Evolutionary conservation across 441 rosid species (phyloP).

Genomic region (Pelargonium cotyledonis): DNA sequence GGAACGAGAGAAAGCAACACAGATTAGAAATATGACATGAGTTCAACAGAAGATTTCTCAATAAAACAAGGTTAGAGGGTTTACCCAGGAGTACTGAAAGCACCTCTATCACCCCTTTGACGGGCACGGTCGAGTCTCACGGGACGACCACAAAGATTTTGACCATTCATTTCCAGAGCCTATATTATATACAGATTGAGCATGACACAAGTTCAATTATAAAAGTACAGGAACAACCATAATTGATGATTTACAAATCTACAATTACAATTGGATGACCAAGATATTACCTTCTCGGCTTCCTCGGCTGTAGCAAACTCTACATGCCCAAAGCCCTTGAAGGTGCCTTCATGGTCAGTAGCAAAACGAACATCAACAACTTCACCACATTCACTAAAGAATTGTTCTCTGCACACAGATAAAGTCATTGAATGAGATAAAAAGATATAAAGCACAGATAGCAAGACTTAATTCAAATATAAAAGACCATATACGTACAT

Average conservation of each 20-base stretch:
- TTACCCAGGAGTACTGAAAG: not conserved
- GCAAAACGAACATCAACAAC: conserved; percentile 64
- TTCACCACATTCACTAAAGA: conserved; percentile 67
- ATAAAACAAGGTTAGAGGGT: not conserved
- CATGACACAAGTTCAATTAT: not conserved
- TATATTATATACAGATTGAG: conserved; percentile 6
- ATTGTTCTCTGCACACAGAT: conserved; percentile 42
- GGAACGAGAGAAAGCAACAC: not conserved
- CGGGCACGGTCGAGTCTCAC: not conserved
- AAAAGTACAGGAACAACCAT: too few species aligned
- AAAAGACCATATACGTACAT: conserved; percentile 40
- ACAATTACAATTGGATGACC: not conserved
- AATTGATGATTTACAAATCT: too few species aligned
- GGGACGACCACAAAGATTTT: conserved; percentile 37
- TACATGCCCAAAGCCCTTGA: conserved; percentile 75
- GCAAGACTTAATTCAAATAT: not conserved
- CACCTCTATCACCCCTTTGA: not conserved
- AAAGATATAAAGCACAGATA: too few species aligned
- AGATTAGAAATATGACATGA: not conserved
- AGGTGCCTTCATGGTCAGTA: conserved; percentile 39
- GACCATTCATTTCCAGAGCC: conserved; percentile 62
- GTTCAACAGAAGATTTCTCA: not conserved
- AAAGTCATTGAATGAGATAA: too few species aligned
- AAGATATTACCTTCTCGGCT: conserved; percentile 45
- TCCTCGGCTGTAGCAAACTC: conserved; percentile 62